Evolutionary conservation across 31 red algal species (phyloP).

Genomic region (Asparagopsis taxiformis): DNA sequence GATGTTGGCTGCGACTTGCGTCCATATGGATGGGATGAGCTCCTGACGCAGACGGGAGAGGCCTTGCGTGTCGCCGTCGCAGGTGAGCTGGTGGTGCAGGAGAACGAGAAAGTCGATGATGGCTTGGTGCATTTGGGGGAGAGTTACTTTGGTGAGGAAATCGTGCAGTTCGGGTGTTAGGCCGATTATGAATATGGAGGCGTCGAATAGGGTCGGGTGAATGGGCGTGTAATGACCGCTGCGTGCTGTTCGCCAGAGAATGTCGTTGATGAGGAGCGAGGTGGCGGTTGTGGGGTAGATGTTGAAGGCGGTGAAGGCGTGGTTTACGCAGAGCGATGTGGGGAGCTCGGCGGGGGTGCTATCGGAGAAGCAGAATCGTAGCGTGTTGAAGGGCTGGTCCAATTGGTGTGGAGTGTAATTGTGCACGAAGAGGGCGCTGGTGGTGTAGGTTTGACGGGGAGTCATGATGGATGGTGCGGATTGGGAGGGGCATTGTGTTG

Average conservation of each 20-base stretch:
- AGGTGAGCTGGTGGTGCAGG: slow-evolving; percentile 34
- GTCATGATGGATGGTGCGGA: too few species aligned
- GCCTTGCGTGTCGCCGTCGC: slow-evolving; percentile 20
- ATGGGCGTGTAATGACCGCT: neutral
- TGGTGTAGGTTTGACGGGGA: too few species aligned
- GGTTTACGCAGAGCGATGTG: neutral
- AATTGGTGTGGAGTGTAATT: slow-evolving; percentile 21
- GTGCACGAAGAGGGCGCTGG: too few species aligned
- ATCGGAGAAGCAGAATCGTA: slow-evolving; percentile 6
- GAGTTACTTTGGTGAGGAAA: slow-evolving; percentile 32
- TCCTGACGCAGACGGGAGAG: slow-evolving; percentile 16
- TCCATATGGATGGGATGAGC: slow-evolving; percentile 22
- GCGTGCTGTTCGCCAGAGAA: slow-evolving; percentile 15
- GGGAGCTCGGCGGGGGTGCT: neutral
- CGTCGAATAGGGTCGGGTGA: neutral
- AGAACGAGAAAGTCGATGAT: slow-evolving; percentile 54
- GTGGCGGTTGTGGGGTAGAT: slow-evolving; percentile 44
- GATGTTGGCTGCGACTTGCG: slow-evolving; percentile 14
- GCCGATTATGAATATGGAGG: slow-evolving; percentile 16
- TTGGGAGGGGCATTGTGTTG: too few species aligned
- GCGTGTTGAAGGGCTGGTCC: slow-evolving; percentile 1
- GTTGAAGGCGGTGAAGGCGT: slow-evolving; percentile 31
- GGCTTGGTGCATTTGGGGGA: slow-evolving; percentile 21
- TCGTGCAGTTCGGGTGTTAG: slow-evolving; percentile 35
- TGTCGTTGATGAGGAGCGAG: slow-evolving; percentile 5